A percentile compares a stretch with the other conserved stretches of the same genome.
Conservation (phyloP, 768 basidiomycete genomes). For the Pulveroboletus sp. region DNA sequence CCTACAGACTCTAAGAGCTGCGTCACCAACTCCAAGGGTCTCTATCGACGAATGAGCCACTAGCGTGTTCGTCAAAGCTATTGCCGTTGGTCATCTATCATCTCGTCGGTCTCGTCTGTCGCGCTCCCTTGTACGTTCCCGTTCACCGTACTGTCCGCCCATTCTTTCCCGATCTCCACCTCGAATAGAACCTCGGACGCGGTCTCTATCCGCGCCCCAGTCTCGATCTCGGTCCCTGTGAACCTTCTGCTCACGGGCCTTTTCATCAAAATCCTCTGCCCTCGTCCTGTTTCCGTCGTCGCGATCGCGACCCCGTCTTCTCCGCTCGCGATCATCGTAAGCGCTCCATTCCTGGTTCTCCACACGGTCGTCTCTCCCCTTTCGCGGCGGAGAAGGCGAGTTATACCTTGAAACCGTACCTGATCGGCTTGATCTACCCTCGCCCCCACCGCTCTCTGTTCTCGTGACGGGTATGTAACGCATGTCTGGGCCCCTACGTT, state of each 20-base stretch:
- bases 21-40: background rate
- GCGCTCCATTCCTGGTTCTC: constrained; percentile 8
- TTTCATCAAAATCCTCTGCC: constrained; percentile 10
- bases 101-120: constrained; percentile 16
- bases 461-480: constrained; percentile 82
- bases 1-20: background rate
- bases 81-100: background rate
- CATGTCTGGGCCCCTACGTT: constrained; percentile 50
- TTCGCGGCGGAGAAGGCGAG: constrained; percentile 46
- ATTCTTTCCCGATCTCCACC: constrained; percentile 17
- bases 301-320: constrained; percentile 10
- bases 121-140: constrained; percentile 17
- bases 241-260: constrained; percentile 16
- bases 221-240: constrained; percentile 18
- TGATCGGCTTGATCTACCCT: constrained; percentile 31
- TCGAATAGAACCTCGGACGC: constrained; percentile 31
- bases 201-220: constrained; percentile 23
- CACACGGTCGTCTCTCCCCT: constrained; percentile 8
- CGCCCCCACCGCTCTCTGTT: constrained; percentile 46
- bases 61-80: background rate
- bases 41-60: background rate
- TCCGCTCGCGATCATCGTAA: constrained; percentile 14
- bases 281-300: constrained; percentile 11
- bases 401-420: constrained; percentile 41
- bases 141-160: constrained; percentile 1